These are phyloP conservation scores for Picea sitchensis DNA, from an alignment of 75 land plant species.

Conservation along the genomic window DNA sequence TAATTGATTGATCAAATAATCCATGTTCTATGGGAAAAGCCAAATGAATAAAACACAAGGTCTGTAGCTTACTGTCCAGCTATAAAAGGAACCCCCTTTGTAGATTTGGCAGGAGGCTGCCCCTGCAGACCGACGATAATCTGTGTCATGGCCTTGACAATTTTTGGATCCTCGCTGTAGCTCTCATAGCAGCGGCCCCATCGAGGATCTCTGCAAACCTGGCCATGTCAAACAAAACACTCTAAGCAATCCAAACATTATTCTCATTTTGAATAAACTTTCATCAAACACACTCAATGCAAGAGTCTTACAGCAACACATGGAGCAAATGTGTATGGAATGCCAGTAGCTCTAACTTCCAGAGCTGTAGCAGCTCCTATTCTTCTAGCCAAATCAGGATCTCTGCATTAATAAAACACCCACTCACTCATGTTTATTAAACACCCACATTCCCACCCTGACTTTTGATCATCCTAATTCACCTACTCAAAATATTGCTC, in stretches of 20 bases:
- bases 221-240: background rate
- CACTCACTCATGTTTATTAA: background rate
- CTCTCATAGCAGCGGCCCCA: slow-evolving; percentile 93
- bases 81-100: slow-evolving; percentile 44
- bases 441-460: too few species aligned
- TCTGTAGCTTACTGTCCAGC: slow-evolving; percentile 34
- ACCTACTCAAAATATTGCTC: too few species aligned
- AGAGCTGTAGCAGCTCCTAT: slow-evolving; percentile 77
- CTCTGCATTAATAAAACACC: background rate
- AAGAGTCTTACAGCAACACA: slow-evolving; percentile 51
- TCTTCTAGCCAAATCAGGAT: background rate
- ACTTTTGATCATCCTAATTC: too few species aligned
- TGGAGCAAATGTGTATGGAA: slow-evolving; percentile 67
- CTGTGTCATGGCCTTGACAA: slow-evolving; percentile 58
- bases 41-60: background rate
- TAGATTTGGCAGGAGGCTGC: slow-evolving; percentile 21
- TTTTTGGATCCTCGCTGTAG: slow-evolving; percentile 66
- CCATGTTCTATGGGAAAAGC: background rate
- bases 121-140: slow-evolving; percentile 75
- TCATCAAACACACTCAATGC: too few species aligned
- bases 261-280: background rate
- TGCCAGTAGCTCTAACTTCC: slow-evolving; percentile 65
- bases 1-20: background rate
- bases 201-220: slow-evolving; percentile 85
- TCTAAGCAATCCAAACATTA: background rate